phyloP scores from a whole-genome alignment of 83 land plant genomes.

The Larix sibirica region DNA sequence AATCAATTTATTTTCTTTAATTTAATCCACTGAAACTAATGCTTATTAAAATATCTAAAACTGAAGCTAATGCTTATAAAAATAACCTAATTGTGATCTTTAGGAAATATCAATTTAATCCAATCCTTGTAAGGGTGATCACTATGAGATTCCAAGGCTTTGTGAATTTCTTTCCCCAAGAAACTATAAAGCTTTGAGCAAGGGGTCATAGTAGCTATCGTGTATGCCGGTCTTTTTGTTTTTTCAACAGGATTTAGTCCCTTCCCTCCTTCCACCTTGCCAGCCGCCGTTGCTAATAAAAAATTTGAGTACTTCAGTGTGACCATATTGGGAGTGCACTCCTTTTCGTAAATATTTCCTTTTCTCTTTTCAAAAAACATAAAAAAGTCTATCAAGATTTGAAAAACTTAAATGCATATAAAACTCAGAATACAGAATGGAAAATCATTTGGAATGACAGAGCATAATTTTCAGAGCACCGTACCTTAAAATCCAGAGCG shows the following conservation, averaged over 20 bases:
- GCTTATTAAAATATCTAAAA: background rate
- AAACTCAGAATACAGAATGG: too few relatives aligned
- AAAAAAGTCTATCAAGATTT: too few relatives aligned
- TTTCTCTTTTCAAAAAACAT: too few relatives aligned
- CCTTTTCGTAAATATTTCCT: background rate
- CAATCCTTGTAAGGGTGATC: slow-evolving; percentile 73
- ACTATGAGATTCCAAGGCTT: slow-evolving; percentile 21
- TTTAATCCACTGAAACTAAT: too few relatives aligned
- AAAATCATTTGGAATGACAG: too few relatives aligned
- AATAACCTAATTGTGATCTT: slow-evolving; percentile 15
- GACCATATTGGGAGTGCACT: slow-evolving; percentile 41
- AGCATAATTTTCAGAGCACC: too few relatives aligned
- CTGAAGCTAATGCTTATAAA: background rate
- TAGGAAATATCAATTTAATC: slow-evolving; percentile 55
- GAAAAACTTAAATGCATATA: too few relatives aligned
- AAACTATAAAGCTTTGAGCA: slow-evolving; percentile 91
- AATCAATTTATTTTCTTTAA: too few relatives aligned
- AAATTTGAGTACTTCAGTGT: slow-evolving; percentile 74
- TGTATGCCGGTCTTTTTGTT: slow-evolving; percentile 70
- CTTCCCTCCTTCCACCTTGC: slow-evolving; percentile 34
- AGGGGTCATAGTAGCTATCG: slow-evolving; percentile 90
- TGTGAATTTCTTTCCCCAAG: slow-evolving; percentile 65
- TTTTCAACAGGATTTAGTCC: slow-evolving; percentile 56
- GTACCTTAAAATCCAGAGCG: too few relatives aligned
- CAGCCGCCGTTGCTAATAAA: slow-evolving; percentile 60